Evolutionary conservation across 2,329 filamentous ascomycete species (phyloP).

Genomic region (Penicillium sp.): DNA sequence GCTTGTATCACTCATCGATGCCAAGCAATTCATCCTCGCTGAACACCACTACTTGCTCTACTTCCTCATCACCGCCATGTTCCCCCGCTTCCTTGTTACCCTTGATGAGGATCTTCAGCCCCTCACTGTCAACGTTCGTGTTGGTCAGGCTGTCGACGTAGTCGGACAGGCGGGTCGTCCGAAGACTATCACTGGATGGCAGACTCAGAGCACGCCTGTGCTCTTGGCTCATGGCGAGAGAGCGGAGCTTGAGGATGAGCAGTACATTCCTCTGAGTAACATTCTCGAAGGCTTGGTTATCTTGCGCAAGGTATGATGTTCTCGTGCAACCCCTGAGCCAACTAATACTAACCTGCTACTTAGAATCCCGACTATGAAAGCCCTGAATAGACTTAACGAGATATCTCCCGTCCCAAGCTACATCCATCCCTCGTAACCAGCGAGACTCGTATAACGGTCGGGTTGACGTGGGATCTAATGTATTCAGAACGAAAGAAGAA

Average conservation of each 20-base stretch:
- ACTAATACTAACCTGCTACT: constrained; percentile 24
- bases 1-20: constrained; percentile 88
- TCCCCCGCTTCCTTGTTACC: constrained; percentile 92
- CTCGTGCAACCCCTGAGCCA: not conserved
- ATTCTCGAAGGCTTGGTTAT: constrained; percentile 94
- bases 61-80: constrained; percentile 94
- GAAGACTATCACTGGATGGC: constrained; percentile 99
- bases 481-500: constrained; percentile 36
- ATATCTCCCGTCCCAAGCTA: constrained; percentile 18
- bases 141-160: constrained; percentile 96
- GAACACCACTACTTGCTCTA: constrained; percentile 91
- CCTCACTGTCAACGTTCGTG: constrained; percentile 89
- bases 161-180: constrained; percentile 94
- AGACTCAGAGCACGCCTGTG: constrained; percentile 98
- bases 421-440: constrained; percentile 19
- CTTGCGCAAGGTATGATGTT: constrained; percentile 76
- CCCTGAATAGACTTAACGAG: constrained; percentile 33
- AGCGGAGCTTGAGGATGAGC: constrained; percentile 94
- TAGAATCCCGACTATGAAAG: constrained; percentile 48
- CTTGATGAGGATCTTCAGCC: constrained; percentile 93
- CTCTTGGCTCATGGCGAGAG: constrained; percentile 90
- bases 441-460: constrained; percentile 19
- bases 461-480: constrained; percentile 33
- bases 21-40: constrained; percentile 74
- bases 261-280: constrained; percentile 88